Evolutionary conservation across 2,329 filamentous ascomycete genomes (phyloP), one percentile per base, ranked within the genome.

Genomic region (Colletotrichum shisoi): DNA sequence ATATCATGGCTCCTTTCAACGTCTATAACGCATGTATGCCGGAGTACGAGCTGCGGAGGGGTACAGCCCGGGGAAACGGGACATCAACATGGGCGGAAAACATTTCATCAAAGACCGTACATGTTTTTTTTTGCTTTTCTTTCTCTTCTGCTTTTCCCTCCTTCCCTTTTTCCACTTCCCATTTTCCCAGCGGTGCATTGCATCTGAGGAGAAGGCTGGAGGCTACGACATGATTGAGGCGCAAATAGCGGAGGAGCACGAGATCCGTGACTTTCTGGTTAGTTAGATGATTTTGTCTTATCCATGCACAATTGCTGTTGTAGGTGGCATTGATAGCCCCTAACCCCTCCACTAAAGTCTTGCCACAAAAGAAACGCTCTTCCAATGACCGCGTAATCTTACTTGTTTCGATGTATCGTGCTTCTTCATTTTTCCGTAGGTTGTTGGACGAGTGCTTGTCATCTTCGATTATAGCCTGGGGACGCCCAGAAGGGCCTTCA

Each of bases 401-500:
- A 2, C 1, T 17, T 42, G 4, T 19, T 8, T 11, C 4, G 4
- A 13, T 11, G 3, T 4, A 39, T 45, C 19, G n/a, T 24, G 39
- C 46, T 31, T n/a, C 27, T 61, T 49, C 40, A 61, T 49, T 39
- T 42, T 27, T 37, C 19, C 57, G 31, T 34, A 34, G 9, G 7
- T 34, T 34, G 8, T 34, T 34, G 8, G 31, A 9, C 31, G 8
- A 34, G 31, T 37, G 37, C 12, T 45, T 15, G 37, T 21, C 3
- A 13, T 34, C 39, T 34, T 21, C n/a, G n/a, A 4, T 8, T 54
- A 46, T 53, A 34, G 67, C 49, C 61, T 70, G 44, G 27, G 42
- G 40, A 42, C 53, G 4, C 79, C 80, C 72, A 86, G 76, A 54
- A 92, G 76, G 73, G 85, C 81, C 74, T 82, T 82, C 6, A 95